Conservation (phyloP, 225 moss, liverwort and hornwort genomes). For the Anthoceros angustus region DNA sequence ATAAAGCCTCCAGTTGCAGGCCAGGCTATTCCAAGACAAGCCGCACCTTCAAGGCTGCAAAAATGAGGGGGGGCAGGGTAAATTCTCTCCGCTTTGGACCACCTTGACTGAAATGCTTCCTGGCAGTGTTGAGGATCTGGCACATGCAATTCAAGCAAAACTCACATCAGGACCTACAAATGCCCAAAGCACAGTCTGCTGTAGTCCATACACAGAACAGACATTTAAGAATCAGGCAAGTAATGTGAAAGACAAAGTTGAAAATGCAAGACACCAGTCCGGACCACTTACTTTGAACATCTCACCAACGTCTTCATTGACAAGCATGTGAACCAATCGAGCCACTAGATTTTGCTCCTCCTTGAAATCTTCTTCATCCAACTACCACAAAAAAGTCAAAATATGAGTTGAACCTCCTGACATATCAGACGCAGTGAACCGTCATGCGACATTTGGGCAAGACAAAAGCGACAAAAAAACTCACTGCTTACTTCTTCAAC, state of each 20-base stretch:
- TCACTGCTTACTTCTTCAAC: constrained; percentile 35
- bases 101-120: constrained; percentile 77
- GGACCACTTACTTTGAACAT: constrained; percentile 55
- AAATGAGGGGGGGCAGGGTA: constrained; percentile 81
- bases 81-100: constrained; percentile 74
- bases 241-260: background rate
- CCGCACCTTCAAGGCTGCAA: constrained; percentile 60
- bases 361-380: constrained; percentile 86
- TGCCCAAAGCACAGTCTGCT: background rate
- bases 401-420: constrained; percentile 2
- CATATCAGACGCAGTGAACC: background rate
- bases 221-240: background rate
- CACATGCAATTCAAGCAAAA: background rate
- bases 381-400: constrained; percentile 22
- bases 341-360: constrained; percentile 93
- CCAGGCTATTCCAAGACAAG: background rate
- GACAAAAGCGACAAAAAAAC: background rate
- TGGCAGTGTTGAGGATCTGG: constrained; percentile 81
- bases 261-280: no score
- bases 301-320: constrained; percentile 58
- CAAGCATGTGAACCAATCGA: constrained; percentile 71
- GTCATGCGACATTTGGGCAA: background rate
- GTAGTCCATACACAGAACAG: constrained; percentile 9
- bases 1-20: background rate
- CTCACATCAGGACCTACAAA: background rate